Conservation (phyloP, 2,329 filamentous ascomycete species). For the Lecanoromycetidae sp. region DNA sequence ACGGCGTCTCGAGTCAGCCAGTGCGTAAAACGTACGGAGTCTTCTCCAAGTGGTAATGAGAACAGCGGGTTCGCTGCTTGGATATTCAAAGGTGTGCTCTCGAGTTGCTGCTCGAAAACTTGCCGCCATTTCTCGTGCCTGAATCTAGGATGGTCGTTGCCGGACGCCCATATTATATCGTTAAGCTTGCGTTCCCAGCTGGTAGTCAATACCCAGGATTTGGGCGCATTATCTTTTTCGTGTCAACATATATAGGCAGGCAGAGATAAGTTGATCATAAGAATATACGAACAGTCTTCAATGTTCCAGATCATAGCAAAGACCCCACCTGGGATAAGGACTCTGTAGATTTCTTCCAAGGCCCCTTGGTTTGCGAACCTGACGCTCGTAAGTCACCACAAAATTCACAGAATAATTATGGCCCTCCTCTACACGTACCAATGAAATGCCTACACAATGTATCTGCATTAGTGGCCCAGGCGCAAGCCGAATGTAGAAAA, state of each 20-base stretch:
- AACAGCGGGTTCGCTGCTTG: conserved; percentile 42
- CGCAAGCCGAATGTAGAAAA: no score
- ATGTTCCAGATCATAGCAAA: conserved; percentile 64
- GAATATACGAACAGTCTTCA: conserved; percentile 49
- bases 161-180: conserved; percentile 43
- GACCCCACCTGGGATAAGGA: conserved; percentile 47
- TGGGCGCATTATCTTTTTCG: conserved; percentile 49
- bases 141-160: conserved; percentile 53
- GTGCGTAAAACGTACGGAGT: conserved; percentile 44
- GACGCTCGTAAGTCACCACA: not conserved
- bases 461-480: not conserved
- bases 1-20: conserved; percentile 48
- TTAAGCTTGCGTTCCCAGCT: conserved; percentile 52
- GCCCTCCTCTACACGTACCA: conserved; percentile 35
- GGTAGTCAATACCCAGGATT: conserved; percentile 42
- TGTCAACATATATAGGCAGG: not conserved
- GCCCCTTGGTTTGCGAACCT: conserved; percentile 57
- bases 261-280: not conserved
- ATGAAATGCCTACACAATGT: conserved; percentile 29
- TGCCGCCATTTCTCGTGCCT: conserved; percentile 52
- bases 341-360: conserved; percentile 53
- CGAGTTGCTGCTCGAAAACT: conserved; percentile 50
- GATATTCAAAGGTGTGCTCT: conserved; percentile 38
- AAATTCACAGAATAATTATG: not conserved
- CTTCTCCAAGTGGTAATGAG: conserved; percentile 48